phyloP scores from a whole-genome alignment of 108 stramenopile genomes.

The Skeletonema marinoi region DNA sequence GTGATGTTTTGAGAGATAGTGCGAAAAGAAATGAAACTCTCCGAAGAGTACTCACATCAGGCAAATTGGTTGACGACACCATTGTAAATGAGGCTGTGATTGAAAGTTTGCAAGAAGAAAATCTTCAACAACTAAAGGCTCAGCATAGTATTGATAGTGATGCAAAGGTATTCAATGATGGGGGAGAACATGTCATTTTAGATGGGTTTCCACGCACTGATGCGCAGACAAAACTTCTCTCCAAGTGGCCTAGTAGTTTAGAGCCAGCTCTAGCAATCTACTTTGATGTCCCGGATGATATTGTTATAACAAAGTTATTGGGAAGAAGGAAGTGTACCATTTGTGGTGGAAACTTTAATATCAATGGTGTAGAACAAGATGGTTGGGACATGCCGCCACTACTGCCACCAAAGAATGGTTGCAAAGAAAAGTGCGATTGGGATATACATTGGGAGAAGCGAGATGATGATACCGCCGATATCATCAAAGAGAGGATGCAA shows the following conservation, averaged over 20 bases:
- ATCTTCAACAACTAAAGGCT: neutral
- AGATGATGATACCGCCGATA: conserved; percentile 66
- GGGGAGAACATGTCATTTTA: conserved; percentile 39
- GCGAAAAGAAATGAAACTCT: conserved; percentile 25
- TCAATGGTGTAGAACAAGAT: conserved; percentile 58
- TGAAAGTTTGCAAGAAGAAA: conserved; percentile 19
- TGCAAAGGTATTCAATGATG: neutral
- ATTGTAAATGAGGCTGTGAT: conserved; percentile 57
- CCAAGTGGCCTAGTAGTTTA: conserved; percentile 50
- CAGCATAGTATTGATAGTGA: neutral
- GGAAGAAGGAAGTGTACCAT: conserved; percentile 70
- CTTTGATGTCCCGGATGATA: conserved; percentile 73
- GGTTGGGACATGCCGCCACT: conserved; percentile 71
- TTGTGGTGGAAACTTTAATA: conserved; percentile 64
- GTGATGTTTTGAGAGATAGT: conserved; percentile 61
- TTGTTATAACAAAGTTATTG: conserved; percentile 70
- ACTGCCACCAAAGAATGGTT: conserved; percentile 58
- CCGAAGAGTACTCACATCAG: conserved; percentile 32
- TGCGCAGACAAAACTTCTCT: conserved; percentile 58
- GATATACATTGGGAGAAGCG: conserved; percentile 55
- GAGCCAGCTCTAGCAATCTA: conserved; percentile 53
- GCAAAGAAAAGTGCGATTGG: conserved; percentile 37
- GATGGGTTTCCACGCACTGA: conserved; percentile 84
- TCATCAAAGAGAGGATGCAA: conserved; percentile 57
- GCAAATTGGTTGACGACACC: conserved; percentile 62